phyloP scores from a whole-genome alignment of 352 stramenopile genomes.

The Peronospora destructor region DNA sequence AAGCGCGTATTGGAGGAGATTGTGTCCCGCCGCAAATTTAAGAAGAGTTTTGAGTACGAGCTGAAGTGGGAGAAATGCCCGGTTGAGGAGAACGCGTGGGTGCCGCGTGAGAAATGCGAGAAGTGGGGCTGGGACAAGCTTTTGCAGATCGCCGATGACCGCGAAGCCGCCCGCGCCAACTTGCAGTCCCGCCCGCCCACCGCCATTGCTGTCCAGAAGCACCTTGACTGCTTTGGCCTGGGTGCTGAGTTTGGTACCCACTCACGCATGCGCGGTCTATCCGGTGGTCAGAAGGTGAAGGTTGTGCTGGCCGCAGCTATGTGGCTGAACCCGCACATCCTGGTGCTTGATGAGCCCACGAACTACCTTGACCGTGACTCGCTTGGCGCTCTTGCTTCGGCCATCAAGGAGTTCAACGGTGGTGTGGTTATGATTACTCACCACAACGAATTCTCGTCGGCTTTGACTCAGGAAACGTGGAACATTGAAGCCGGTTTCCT shows the following conservation, averaged over 20 bases:
- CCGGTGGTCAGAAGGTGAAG: slow-evolving; percentile 98
- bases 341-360: slow-evolving; percentile 93
- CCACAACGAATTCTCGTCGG: slow-evolving; percentile 95
- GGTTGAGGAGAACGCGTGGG: slow-evolving; percentile 94
- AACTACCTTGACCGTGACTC: slow-evolving; percentile 96
- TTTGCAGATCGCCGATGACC: slow-evolving; percentile 93
- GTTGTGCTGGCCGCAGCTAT: slow-evolving; percentile 95
- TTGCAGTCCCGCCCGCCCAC: slow-evolving; percentile 91
- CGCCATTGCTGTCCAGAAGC: slow-evolving; percentile 93
- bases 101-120: slow-evolving; percentile 90
- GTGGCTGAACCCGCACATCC: slow-evolving; percentile 94
- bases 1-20: slow-evolving; percentile 89
- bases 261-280: slow-evolving; percentile 96
- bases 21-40: slow-evolving; percentile 89
- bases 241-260: slow-evolving; percentile 96
- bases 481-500: slow-evolving; percentile 87
- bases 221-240: slow-evolving; percentile 95
- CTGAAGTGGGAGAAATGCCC: slow-evolving; percentile 93
- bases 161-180: slow-evolving; percentile 89
- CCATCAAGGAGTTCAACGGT: slow-evolving; percentile 95
- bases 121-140: slow-evolving; percentile 96
- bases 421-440: slow-evolving; percentile 97
- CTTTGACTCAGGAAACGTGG: slow-evolving; percentile 93
- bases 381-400: slow-evolving; percentile 91
- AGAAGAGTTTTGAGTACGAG: slow-evolving; percentile 95